Evolutionary conservation across 768 basidiomycete species (phyloP).

Genomic region (Russula sp.): DNA sequence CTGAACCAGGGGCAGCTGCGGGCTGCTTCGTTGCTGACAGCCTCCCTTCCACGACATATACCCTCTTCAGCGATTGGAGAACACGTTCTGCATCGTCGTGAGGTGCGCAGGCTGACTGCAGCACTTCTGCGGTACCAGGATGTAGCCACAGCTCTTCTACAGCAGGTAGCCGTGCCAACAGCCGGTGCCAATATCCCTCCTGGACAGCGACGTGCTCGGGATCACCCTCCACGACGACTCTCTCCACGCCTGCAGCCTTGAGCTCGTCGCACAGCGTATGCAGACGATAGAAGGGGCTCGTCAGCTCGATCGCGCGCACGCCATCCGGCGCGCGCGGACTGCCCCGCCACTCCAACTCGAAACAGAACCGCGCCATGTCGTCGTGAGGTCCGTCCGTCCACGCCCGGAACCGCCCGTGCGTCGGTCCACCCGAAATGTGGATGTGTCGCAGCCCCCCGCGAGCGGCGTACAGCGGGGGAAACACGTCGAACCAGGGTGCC

Average conservation of each 20-base stretch:
- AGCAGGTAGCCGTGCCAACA: background rate
- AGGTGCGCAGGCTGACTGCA: background rate
- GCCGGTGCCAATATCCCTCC: constrained; percentile 7
- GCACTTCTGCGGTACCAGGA: constrained; percentile 7
- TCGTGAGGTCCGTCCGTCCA: constrained; percentile 5
- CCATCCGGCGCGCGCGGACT: background rate
- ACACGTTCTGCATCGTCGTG: background rate
- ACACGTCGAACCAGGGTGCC: constrained; percentile 1
- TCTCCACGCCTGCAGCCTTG: background rate
- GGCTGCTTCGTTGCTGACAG: background rate
- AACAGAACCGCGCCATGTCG: constrained; percentile 15
- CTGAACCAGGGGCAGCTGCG: background rate
- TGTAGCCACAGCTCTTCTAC: constrained; percentile 10
- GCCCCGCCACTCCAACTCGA: constrained; percentile 14
- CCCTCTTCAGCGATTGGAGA: constrained; percentile 4
- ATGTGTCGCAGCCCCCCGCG: constrained; percentile 3
- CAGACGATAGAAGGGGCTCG: constrained; percentile 11
- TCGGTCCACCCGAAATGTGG: constrained; percentile 13
- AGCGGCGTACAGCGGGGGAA: background rate
- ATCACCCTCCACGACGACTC: background rate
- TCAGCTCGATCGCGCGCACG: constrained; percentile 3
- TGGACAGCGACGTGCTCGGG: background rate
- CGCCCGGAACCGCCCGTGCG: constrained; percentile 8
- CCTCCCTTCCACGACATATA: constrained; percentile 8
- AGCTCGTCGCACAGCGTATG: constrained; percentile 9